Conservation (phyloP, 2,329 filamentous ascomycete species). For the Sporothrix schenckii region DNA sequence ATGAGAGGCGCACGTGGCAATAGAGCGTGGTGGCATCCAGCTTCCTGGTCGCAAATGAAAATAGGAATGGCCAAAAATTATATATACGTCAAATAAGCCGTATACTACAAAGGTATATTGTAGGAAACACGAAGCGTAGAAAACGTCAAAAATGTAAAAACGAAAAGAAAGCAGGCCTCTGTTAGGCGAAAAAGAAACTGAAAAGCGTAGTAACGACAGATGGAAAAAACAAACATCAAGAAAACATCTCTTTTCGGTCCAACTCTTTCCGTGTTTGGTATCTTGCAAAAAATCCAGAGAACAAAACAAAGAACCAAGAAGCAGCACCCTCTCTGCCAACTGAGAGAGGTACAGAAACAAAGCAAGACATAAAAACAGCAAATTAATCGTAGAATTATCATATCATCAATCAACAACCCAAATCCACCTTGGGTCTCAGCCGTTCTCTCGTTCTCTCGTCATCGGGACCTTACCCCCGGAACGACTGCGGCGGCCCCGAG, state of each 20-base stretch:
- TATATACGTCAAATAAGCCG: background rate
- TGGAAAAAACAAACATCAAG: background rate
- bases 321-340: constrained; percentile 1
- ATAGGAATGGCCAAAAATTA: background rate
- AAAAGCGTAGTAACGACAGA: background rate
- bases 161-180: background rate
- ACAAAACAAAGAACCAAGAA: constrained; percentile 5
- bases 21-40: too few relatives aligned
- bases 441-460: background rate
- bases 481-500: constrained; percentile 61
- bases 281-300: constrained; percentile 17
- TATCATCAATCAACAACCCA: background rate
- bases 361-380: background rate
- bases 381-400: constrained; percentile 2
- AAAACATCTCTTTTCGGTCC: constrained; percentile 3
- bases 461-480: constrained; percentile 20
- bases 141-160: background rate
- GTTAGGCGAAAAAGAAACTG: background rate
- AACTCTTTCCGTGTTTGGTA: constrained; percentile 22
- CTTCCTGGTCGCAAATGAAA: background rate
- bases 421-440: background rate
- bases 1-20: too few relatives aligned
- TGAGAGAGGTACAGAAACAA: background rate
- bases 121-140: background rate
- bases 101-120: constrained; percentile 19